phyloP scores from a whole-genome alignment of 2,329 filamentous ascomycete genomes.

The Alternaria gansuensis region DNA sequence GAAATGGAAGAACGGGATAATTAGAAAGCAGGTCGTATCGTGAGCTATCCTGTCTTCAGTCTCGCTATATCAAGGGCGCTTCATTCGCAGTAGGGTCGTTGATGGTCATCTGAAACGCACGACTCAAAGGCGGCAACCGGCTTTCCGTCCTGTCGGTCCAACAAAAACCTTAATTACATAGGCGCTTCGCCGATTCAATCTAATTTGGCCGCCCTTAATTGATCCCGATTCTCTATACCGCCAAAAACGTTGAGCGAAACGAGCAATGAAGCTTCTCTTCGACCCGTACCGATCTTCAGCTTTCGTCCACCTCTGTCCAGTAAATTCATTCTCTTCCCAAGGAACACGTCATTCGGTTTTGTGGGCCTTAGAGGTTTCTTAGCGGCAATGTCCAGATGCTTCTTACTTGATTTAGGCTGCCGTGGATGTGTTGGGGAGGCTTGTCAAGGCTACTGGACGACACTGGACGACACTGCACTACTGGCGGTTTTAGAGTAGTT shows the following conservation, averaged over 20 bases:
- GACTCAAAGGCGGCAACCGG: not conserved
- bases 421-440: too few relatives aligned
- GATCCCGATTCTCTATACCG: not conserved
- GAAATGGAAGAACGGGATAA: conserved; percentile 57
- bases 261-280: not conserved
- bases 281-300: not conserved
- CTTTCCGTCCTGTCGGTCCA: not conserved
- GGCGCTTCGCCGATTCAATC: not conserved
- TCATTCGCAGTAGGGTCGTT: conserved; percentile 23
- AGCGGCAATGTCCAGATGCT: too few relatives aligned
- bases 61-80: conserved; percentile 63
- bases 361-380: too few relatives aligned
- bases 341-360: not conserved
- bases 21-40: conserved; percentile 66
- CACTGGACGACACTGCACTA: too few relatives aligned
- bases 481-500: too few relatives aligned
- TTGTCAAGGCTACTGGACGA: too few relatives aligned
- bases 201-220: not conserved
- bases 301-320: not conserved
- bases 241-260: not conserved
- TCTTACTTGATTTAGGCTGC: too few relatives aligned
- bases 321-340: not conserved
- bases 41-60: conserved; percentile 65
- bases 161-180: not conserved
- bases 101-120: not conserved